Evolutionary conservation across 2,329 filamentous ascomycete genomes (phyloP), one percentile per base, ranked within the genome.

Genomic region (Fusarium gaditjirri): DNA sequence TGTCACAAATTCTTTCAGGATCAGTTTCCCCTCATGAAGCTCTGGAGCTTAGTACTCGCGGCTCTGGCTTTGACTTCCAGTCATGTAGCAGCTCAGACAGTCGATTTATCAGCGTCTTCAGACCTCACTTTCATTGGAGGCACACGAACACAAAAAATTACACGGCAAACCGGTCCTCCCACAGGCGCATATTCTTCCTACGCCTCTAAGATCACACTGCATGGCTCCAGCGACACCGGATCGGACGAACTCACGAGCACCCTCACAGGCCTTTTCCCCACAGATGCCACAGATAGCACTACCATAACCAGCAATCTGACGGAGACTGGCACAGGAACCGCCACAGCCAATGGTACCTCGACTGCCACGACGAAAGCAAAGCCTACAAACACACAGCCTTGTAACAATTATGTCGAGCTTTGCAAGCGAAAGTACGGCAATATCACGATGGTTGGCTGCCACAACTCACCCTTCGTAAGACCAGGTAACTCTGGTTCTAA

Each of bases 391-490:
- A 95, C 92, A 1, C 90, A 90, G 65, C 90, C 93, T 8, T 97
- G 94, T 85, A 97, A 97, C 81, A 90, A 90, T 79, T 90, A 93
- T 74, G 82, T 91, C 29, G 93, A 95, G 81, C 90, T 96, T 76
- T 97, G 94, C 84, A 83, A 82, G 10, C 89, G 93, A 65, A 91
- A 89, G 75, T 97, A 94, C 81, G 90, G 91, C 85, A 95, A 96
- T 80, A 91, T 96, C 80, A 95, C 93, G 62, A 86, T 93, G 76
- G 88, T 97, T 3, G 90, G 88, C 25, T 90, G 91, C 23, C 94
- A 97, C 83, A 97, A 97, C 84, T 94, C 92, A 44, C 93, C 93
- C 16, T 97, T 97, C 78, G 86, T 91, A 43, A 85, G 88, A 13
- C 79, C 86, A 21, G 92, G 92, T 74, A 95, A 92, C 80, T 88